Evolutionary conservation across 352 stramenopile species (phyloP), one percentile per base, ranked within the genome.

Genomic region (Phytophthora cactorum): DNA sequence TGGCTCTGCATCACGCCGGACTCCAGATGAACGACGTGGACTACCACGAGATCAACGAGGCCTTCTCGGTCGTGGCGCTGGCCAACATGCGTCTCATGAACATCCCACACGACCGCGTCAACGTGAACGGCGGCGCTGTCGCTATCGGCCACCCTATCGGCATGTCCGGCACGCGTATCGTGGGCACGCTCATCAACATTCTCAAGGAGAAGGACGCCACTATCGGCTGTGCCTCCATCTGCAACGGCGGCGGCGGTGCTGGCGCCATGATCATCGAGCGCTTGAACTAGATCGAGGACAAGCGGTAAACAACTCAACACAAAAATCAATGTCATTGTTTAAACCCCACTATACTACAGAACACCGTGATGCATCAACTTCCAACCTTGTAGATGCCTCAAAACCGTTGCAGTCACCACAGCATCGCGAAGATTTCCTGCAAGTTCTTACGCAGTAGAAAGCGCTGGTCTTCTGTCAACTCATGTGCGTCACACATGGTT

Each of bases 21-120:
- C 57, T 99, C 39, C 75, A 86, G 52, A 51, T 97, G 11, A 88
- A 74, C 31, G 97, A 99, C 77, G 87, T 99, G 22, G 96, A 99
- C 56, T 99, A 97, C 79, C 93, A 98, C 75, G 98, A 99, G 85
- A 98, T 99, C 75, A 99, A 99, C 78, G 98, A 99, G 75, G 98
- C 98, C 17, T 99, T 99, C 77, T 93, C 96, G 11, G 97, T 99
- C 28, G 97, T 99, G 17, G 86, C 94, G 5, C 75, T 99, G 29
- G 96, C 92, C 29, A 99, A 99, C 79, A 98, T 97, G 78, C 81
- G 93, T 44, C 75, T 99, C 39, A 83, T 99, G 72, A 89, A 97
- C 72, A 75, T 99, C 25, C 90, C 97, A 74, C 82, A 88, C 54
- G 76, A 88, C 62, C 93, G 84, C 46, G 81, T 99, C 0, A 99